Conservation (phyloP, 805 yeast genomes). For the Danielozyma ontarioensis region DNA sequence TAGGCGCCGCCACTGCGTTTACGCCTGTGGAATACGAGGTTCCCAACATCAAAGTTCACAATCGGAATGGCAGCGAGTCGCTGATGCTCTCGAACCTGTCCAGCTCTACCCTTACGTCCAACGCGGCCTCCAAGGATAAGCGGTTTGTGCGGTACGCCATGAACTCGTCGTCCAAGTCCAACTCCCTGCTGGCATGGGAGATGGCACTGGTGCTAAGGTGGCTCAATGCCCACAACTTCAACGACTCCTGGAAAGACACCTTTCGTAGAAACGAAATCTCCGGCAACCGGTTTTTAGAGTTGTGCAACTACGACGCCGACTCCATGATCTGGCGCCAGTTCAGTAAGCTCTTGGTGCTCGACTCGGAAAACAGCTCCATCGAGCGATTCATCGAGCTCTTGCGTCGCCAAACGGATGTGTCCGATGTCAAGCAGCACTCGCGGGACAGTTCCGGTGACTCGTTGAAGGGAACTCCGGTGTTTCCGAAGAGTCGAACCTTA, state of each 20-base stretch:
- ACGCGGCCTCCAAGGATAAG: slow-evolving; percentile 29
- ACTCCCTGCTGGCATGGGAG: slow-evolving; percentile 46
- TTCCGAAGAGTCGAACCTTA: slow-evolving; percentile 17
- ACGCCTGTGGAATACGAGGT: background rate
- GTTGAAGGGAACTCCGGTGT: slow-evolving; percentile 25
- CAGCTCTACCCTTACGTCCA: slow-evolving; percentile 23
- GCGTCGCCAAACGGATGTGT: slow-evolving; percentile 16
- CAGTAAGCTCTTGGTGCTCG: slow-evolving; percentile 26
- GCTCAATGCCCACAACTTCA: slow-evolving; percentile 66
- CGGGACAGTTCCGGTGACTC: slow-evolving; percentile 14
- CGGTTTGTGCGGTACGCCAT: slow-evolving; percentile 39
- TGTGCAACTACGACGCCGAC: slow-evolving; percentile 58
- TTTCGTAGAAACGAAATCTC: slow-evolving; percentile 53
- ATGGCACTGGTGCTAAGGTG: slow-evolving; percentile 60
- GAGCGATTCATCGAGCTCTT: slow-evolving; percentile 51
- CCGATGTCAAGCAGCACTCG: slow-evolving; percentile 9
- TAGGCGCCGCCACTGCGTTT: too few species aligned
- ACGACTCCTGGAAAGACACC: slow-evolving; percentile 65
- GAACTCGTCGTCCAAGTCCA: slow-evolving; percentile 25
- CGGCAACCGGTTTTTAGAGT: slow-evolving; percentile 59
- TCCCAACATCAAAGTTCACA: slow-evolving; percentile 11
- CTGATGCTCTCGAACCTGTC: slow-evolving; percentile 29
- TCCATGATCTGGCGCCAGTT: slow-evolving; percentile 44
- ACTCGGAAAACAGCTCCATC: slow-evolving; percentile 48
- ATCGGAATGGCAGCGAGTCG: slow-evolving; percentile 31